Conservation (phyloP, 257 asterid genomes). For the Jaltomata sinuosa region DNA sequence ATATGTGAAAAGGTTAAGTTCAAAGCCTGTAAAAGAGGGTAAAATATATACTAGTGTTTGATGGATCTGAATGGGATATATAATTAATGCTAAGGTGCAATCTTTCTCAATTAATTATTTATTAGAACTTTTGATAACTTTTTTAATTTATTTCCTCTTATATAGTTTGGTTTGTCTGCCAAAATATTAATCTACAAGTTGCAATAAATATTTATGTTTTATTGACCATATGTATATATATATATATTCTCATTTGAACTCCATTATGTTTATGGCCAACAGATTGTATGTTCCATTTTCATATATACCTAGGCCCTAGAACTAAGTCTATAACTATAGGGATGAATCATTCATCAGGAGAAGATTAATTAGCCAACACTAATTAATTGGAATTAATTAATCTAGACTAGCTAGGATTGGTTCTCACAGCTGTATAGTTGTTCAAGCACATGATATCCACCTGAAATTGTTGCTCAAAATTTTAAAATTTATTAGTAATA, state of each 20-base stretch:
- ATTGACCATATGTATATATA: too few species aligned
- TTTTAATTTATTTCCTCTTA: neutral
- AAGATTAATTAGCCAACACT: neutral
- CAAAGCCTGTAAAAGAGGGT: too few species aligned
- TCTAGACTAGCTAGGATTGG: neutral
- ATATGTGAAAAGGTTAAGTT: too few species aligned
- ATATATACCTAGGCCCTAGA: neutral
- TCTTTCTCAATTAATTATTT: neutral
- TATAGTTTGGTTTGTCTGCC: neutral
- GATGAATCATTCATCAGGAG: neutral
- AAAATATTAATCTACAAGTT: neutral
- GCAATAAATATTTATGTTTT: neutral
- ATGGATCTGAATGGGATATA: too few species aligned
- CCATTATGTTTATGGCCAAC: neutral
- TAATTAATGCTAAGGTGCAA: too few species aligned
- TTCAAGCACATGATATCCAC: neutral
- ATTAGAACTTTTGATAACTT: neutral
- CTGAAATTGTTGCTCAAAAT: neutral
- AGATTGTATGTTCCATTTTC: neutral
- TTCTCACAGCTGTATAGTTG: neutral
- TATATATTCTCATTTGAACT: neutral
- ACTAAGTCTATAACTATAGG: neutral
- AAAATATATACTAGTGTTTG: too few species aligned
- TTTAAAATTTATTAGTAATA: too few species aligned
- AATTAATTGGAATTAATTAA: neutral